Evolutionary conservation across 2,329 filamentous ascomycete genomes (phyloP).

Genomic region (Ophiostoma ips): DNA sequence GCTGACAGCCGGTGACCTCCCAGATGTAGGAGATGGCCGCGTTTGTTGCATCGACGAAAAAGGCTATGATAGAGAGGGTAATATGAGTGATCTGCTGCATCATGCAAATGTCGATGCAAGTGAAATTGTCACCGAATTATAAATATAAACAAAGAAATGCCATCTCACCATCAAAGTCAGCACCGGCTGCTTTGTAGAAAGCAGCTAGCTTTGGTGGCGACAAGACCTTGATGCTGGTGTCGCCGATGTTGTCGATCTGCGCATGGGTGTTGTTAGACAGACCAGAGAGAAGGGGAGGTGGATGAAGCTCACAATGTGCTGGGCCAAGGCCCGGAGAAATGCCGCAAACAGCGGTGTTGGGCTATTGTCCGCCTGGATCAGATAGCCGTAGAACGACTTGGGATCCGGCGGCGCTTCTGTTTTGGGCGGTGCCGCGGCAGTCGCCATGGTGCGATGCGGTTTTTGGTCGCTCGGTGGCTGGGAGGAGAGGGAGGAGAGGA

Average conservation of each 20-base stretch:
- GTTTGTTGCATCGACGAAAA: conserved; percentile 65
- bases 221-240: conserved; percentile 36
- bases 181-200: conserved; percentile 63
- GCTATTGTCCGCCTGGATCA: conserved; percentile 55
- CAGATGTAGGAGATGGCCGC: conserved; percentile 81
- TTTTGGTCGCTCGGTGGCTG: not conserved
- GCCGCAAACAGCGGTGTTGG: conserved; percentile 54
- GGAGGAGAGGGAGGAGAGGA: not conserved
- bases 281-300: conserved; percentile 19
- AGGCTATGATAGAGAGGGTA: conserved; percentile 52
- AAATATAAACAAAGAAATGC: not conserved
- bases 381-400: conserved; percentile 44
- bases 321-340: conserved; percentile 53
- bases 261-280: conserved; percentile 4
- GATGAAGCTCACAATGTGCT: conserved; percentile 48
- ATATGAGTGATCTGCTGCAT: no score
- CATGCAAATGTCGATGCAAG: no score
- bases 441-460: conserved; percentile 9
- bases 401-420: conserved; percentile 15
- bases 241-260: conserved; percentile 44
- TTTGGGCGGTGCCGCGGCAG: conserved; percentile 6
- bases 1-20: conserved; percentile 78
- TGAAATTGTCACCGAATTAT: not conserved
- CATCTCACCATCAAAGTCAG: conserved; percentile 38
- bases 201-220: conserved; percentile 58